Conservation (phyloP, 1,284 basidiomycete genomes). For the Apiotrichum mycotoxinovorans region DNA sequence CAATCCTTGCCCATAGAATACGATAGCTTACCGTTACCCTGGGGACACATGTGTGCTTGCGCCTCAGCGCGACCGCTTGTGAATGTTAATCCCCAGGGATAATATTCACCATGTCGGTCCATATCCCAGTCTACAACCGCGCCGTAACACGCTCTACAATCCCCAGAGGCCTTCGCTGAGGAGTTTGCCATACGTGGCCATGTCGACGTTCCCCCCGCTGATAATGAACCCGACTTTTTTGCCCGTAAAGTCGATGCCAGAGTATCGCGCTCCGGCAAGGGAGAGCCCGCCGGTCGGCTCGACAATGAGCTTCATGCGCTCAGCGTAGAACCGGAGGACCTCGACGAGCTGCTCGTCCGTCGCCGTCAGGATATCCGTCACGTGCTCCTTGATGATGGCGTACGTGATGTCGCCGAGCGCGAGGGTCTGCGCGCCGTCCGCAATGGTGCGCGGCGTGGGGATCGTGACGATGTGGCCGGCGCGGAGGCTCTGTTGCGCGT, state of each 20-base stretch:
- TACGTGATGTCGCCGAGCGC: conserved; percentile 93
- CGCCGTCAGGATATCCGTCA: conserved; percentile 82
- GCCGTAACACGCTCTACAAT: background rate
- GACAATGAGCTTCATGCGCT: conserved; percentile 77
- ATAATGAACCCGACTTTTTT: conserved; percentile 88
- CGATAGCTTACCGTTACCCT: too few species aligned
- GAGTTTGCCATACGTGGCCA: conserved; percentile 91
- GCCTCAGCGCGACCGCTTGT: too few species aligned
- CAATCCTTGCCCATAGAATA: too few species aligned
- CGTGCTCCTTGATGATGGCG: conserved; percentile 74
- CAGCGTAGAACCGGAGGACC: conserved; percentile 97
- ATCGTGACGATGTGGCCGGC: conserved; percentile 76
- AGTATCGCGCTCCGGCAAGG: conserved; percentile 81
- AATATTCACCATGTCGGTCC: background rate
- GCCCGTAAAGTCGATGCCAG: conserved; percentile 74
- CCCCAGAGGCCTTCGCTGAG: conserved; percentile 67
- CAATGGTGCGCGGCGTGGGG: conserved; percentile 89
- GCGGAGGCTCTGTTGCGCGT: conserved; percentile 74
- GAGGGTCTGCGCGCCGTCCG: conserved; percentile 96
- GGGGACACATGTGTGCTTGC: too few species aligned
- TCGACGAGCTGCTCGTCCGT: conserved; percentile 97
- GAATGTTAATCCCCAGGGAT: background rate
- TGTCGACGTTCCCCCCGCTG: conserved; percentile 99
- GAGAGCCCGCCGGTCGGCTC: conserved; percentile 96
- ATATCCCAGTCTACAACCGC: background rate